Evolutionary conservation across 441 rosid species (phyloP), one percentile per base, ranked within the genome.

Genomic region (Aleurites moluccanus): DNA sequence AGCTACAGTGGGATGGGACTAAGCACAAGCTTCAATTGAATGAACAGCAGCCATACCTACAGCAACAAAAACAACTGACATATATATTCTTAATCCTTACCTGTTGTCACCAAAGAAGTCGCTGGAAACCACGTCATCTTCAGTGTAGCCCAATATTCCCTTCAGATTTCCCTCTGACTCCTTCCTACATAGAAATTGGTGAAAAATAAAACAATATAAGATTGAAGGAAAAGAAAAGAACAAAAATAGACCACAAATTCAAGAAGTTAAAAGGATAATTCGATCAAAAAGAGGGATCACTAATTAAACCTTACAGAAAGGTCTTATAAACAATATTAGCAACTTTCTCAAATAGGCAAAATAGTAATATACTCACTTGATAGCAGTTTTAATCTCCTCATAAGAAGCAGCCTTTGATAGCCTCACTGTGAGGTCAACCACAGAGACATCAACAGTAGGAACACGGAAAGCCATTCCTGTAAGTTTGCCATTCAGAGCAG

Each of bases 381-480:
- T 81, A 45, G 91, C 97, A 79, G 86, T 85, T 66, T 90, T 92
- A 72, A 92, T 87, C 11, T 88, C 83, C 0, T 86, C 93, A 15
- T 90, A 92, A 44, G 87, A 64, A 7, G 97, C 93, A 14, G 74
- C 67, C 83, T 92, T 90, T 86, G 88, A 92, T 0, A 89, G 89
- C 68, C 96, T 87, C 42, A 90, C 92, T 0, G 97, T 92, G 27
- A 92, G 97, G 73, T 92, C 94, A 53, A 92, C 97, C 50, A 92
- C 96, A 6, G 96, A 92, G 38, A 92, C 97, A 82, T 92, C 92
- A 70, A 89, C 86, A 2, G 97, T 92, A 38, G 96, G 97, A 16
- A 92, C 94, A 75, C 94, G 96, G 88, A 92, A 92, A 18, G 92
- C 84, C 97, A 88, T 90, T 80, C 95, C 97, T 0, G 97, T 92